Percentiles rank a stretch among this genome's conserved stretches.
Conservation (phyloP, 306 rosid genomes). For the Medicago truncatula region DNA sequence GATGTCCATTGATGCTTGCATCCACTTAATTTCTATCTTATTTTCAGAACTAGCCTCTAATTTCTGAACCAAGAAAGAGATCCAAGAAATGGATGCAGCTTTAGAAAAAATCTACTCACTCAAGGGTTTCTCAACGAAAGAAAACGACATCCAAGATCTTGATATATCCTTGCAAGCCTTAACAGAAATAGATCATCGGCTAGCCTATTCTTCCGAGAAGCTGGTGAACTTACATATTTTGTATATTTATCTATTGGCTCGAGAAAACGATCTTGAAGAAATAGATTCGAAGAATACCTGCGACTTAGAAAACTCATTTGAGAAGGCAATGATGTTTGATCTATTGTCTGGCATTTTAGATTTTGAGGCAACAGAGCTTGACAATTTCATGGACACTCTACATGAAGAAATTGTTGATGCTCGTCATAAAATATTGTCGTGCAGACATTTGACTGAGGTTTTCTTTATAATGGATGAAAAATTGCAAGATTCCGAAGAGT, state of each 20-base stretch:
- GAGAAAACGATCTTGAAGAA: constrained; percentile 78
- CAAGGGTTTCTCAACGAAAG: constrained; percentile 51
- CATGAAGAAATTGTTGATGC: constrained; percentile 71
- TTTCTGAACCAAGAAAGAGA: constrained; percentile 37
- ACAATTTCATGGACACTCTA: constrained; percentile 72
- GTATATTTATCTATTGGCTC: constrained; percentile 65
- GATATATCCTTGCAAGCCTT: constrained; percentile 65
- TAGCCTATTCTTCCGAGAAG: constrained; percentile 86
- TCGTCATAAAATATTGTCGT: constrained; percentile 68
- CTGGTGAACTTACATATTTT: constrained; percentile 76
- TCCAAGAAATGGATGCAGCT: constrained; percentile 55
- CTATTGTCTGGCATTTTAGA: constrained; percentile 76
- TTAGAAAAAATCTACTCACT: constrained; percentile 46
- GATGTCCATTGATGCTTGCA: neutral
- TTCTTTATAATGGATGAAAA: constrained; percentile 63
- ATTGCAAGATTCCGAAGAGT: constrained; percentile 73
- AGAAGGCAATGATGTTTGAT: constrained; percentile 69
- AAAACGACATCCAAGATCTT: constrained; percentile 53
- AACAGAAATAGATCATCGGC: constrained; percentile 71
- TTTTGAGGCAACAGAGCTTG: constrained; percentile 91
- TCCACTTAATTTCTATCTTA: constrained; percentile 18
- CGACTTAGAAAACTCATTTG: constrained; percentile 54
- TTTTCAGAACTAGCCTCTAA: constrained; percentile 42
- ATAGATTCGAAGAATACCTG: constrained; percentile 50
- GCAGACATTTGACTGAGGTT: constrained; percentile 70